Evolutionary conservation across 495 filamentous ascomycete genomes (phyloP).

Genomic region (Xeromyces bisporus): DNA sequence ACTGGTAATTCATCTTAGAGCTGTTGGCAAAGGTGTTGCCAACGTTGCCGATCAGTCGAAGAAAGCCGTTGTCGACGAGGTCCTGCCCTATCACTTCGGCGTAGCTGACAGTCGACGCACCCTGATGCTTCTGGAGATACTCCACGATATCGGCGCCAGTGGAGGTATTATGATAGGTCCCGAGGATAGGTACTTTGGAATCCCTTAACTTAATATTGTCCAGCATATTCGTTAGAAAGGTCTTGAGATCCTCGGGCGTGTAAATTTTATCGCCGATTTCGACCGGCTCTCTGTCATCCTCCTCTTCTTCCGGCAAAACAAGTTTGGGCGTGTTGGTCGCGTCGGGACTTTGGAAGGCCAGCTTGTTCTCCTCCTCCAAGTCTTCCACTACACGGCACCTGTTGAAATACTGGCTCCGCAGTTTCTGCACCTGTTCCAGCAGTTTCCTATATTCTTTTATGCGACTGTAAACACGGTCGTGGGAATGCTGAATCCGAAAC

Average conservation of each 20-base stretch:
- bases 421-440: conserved; percentile 73
- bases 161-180: conserved; percentile 84
- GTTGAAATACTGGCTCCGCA: conserved; percentile 94
- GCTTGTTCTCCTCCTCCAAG: conserved; percentile 93
- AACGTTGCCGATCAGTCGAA: conserved; percentile 83
- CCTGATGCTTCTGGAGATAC: conserved; percentile 81
- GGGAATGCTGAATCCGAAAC: conserved; percentile 73
- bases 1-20: conserved; percentile 93
- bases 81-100: conserved; percentile 91
- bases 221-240: conserved; percentile 74
- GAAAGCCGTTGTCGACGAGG: conserved; percentile 67
- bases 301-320: conserved; percentile 39
- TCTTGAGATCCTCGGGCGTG: conserved; percentile 70
- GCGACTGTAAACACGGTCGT: conserved; percentile 75
- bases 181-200: conserved; percentile 84
- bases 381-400: conserved; percentile 95
- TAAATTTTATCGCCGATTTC: conserved; percentile 86
- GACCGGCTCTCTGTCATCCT: conserved; percentile 57
- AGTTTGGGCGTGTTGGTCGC: conserved; percentile 38
- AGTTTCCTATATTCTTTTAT: conserved; percentile 91
- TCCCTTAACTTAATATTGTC: conserved; percentile 74
- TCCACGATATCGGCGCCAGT: conserved; percentile 84
- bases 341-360: conserved; percentile 78
- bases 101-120: conserved; percentile 64
- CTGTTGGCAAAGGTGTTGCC: conserved; percentile 94